Conservation (phyloP, 305 asterid species). For the Fraxinus latifolia region DNA sequence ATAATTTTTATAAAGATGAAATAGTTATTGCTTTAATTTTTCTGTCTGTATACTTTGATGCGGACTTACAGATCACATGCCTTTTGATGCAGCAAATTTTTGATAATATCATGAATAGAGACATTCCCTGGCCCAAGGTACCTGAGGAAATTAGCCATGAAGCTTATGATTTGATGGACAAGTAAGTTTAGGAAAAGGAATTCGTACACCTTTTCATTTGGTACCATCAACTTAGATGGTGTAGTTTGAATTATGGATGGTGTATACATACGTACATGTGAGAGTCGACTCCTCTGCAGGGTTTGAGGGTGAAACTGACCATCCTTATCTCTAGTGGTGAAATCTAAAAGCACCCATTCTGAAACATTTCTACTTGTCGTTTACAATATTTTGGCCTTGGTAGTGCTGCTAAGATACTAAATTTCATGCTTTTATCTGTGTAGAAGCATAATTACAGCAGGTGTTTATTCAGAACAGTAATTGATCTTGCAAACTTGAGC, state of each 20-base stretch:
- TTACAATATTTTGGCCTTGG: neutral
- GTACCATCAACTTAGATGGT: constrained; percentile 10
- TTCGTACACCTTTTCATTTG: constrained; percentile 6
- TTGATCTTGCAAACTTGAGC: neutral
- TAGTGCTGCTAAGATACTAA: neutral
- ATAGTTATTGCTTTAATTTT: constrained; percentile 17
- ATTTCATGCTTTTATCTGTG: neutral
- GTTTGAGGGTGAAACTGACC: neutral
- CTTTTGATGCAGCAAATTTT: constrained; percentile 74
- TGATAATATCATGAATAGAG: constrained; percentile 84
- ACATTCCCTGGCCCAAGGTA: constrained; percentile 90
- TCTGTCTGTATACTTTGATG: constrained; percentile 2
- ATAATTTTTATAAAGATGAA: neutral
- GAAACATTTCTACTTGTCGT: neutral
- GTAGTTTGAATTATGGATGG: neutral
- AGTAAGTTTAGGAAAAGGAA: constrained; percentile 43
- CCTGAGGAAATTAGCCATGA: constrained; percentile 84
- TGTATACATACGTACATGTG: neutral
- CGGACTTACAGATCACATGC: constrained; percentile 18
- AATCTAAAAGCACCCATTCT: neutral
- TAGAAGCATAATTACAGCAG: neutral
- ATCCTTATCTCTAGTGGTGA: neutral
- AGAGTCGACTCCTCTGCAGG: neutral
- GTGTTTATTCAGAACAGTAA: neutral
- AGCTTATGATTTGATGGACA: constrained; percentile 79